Evolutionary conservation across 2,329 filamentous ascomycete species (phyloP), one percentile per base, ranked within the genome.

Genomic region (Didymella sp.): DNA sequence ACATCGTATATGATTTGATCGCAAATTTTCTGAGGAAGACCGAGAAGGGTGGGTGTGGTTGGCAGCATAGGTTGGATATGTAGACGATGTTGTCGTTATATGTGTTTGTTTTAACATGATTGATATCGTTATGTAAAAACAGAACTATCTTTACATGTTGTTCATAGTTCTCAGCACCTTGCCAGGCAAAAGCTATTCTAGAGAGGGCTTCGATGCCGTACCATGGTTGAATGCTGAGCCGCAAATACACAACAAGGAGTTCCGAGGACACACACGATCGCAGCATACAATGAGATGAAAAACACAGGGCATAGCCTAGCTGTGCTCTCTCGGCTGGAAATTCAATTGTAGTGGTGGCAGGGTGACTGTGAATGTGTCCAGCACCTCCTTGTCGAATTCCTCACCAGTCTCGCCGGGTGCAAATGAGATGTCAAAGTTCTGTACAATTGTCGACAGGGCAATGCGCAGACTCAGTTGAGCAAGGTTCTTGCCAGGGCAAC

Each of bases 281-380:
- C 3, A 7, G n/a, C 15, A 17, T 5, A 35, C 31, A 19, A 11
- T 7, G n/a, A 8, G n/a, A 9, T 11, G 4, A 4, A 37, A 19
- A 37, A 4, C 8, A 1, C 4, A 12, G 15, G 24, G n/a, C 2
- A 12, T 12, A 24, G 25, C 13, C 28, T 15, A 44, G 30, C 13
- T 13, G 7, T 49, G 17, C 25, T 45, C 40, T 28, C 56, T 40
- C n/a, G 45, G 45, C 7, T 22, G 63, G n/a, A 25, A 70, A 67
- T 58, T 30, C 25, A 69, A 24, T 24, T 67, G 51, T 9, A 75
- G 55, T 25, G 70, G 66, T n/a, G 64, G 63, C 12, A 72, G 53
- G 15, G 61, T 64, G 30, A 67, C 62, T 0, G 69, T 58, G 22
- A 64, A 61, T 2, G 55, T 62, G 13, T 37, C 33, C n/a, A 37